These are phyloP conservation scores for Scheffersomyces insectosa DNA, from an alignment of 1,139 yeast species.

Conservation along the genomic window DNA sequence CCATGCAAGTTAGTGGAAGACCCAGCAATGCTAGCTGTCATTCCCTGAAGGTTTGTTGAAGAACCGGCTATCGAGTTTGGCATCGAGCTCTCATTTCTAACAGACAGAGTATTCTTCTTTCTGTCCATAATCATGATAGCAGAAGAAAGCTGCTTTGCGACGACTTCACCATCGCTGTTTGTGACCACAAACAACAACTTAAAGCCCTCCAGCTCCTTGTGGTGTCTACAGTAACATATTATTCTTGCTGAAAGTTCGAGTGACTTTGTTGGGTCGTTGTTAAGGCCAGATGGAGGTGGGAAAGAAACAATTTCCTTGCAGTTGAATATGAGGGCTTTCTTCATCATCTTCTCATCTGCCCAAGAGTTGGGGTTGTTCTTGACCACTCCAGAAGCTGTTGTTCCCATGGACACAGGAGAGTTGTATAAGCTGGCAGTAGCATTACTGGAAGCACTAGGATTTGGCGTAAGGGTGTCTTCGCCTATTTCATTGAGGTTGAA, in stretches of 20 bases:
- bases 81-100: slow-evolving; percentile 15
- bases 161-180: slow-evolving; percentile 56
- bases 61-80: slow-evolving; percentile 25
- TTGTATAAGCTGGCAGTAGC: slow-evolving; percentile 2
- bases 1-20: slow-evolving; percentile 20
- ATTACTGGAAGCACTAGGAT: slow-evolving; percentile 5
- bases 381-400: slow-evolving; percentile 26
- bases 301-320: slow-evolving; percentile 83
- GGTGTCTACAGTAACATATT: slow-evolving; percentile 95
- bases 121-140: slow-evolving; percentile 92
- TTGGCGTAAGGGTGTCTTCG: slow-evolving; percentile 6
- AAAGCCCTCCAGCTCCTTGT: slow-evolving; percentile 81
- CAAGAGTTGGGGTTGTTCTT: slow-evolving; percentile 55
- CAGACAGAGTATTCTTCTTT: slow-evolving; percentile 55
- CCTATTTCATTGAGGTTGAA: slow-evolving; percentile 45
- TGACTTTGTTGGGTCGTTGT: slow-evolving; percentile 36
- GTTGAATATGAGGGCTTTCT: slow-evolving; percentile 86
- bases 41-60: slow-evolving; percentile 17
- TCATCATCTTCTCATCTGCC: slow-evolving; percentile 73
- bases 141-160: slow-evolving; percentile 72
- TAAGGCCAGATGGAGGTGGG: slow-evolving; percentile 59
- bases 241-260: slow-evolving; percentile 82
- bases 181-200: slow-evolving; percentile 68
- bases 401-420: slow-evolving; percentile 9
- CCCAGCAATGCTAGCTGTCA: slow-evolving; percentile 22